Base-by-base conservation (phyloP, 768 basidiomycete genomes). In the Lactarius tabidus region DNA sequence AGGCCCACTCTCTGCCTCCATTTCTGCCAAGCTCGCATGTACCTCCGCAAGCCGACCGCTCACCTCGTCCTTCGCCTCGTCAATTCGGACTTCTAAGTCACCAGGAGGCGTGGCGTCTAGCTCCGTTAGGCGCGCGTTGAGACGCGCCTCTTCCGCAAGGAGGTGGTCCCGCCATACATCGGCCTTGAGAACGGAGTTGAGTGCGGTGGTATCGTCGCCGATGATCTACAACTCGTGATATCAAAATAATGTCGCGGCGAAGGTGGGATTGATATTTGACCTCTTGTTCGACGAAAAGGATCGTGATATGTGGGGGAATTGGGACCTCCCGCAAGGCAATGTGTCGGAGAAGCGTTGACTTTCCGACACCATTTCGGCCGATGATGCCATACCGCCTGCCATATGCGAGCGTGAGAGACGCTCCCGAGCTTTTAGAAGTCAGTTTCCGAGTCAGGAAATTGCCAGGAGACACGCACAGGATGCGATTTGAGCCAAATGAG, bases 1-100 rank as follows among this genome's bases (percentile, higher is more conserved):
- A n/a, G 97, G 97, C 3, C 95, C 97, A 73, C 91, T 96, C 73
- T 92, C 96, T 3, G 96, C 96, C 70, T 99, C 97, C 88, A 99
- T 98, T 57, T 99, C 97, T n/a, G 94, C 87, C 54, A 98, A 77
- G 55, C 90, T 84, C 54, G 89, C 79, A 73, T 98, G 97, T 6
- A 97, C 90, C 67, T 99, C 96, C 2, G 90, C 87, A 36, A 98
- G 75, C 60, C 95, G 82, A 9, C 84, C 80, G 2, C 89, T 86
- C 2, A 91, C 82, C 68, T 95, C 95, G 72, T 97, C 95, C 70
- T 90, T 84, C 17, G 90, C 87, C 71, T 92, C 92, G 70, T 89
- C 91, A 43, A 91, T 86, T 18, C 88, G 83, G 69, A 61, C 69
- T 45, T 70, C 67, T 2, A 57, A n/a, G 18, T 91, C 90, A 10